Evolutionary conservation across 371 early-diverging fungal genomes (phyloP), one percentile per base, ranked within the genome.

Genomic region (Mucor sp.): DNA sequence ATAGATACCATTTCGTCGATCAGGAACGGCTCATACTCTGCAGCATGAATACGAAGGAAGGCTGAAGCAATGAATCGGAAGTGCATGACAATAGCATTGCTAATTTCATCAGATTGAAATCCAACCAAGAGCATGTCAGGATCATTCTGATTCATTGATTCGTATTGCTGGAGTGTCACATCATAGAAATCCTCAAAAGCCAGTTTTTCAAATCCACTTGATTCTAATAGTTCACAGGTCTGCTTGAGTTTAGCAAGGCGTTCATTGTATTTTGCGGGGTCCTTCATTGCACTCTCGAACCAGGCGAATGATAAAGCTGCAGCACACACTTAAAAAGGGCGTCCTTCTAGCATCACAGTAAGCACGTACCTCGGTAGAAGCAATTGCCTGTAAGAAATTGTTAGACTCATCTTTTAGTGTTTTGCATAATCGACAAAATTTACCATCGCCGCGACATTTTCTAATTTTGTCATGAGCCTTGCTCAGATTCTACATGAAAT

Each of bases 371-470:
- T 85, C 90, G 66, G 72, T 87, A 90, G 60, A 91, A 91, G 63
- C 91, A 91, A 59, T 90, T 91, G 53, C 90, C 89, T 89, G 67
- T 44, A 47, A 27, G 59, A 21, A 55, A 58, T 6, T 37, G 14
- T 5, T 21, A 50, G 33, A 30, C 6, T 21, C 21, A 1, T 28
- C 1, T 25, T 48, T 25, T 19, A 0, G 4, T 1, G 11, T 23
- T 50, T 23, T 50, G 25, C 25, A 23, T 50, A 50, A 50, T 19
- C n/a, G 19, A 43, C 32, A 47, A 56, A 48, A 50, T 23, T 71
- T 83, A 87, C 90, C 91, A 79, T 91, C 91, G 12, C 91, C 91
- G 56, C 91, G 84, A 66, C 89, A 89, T 58, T 83, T 77, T 57
- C 91, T 79, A 64, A 90, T 85, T 61, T 75, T 77, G 57, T 80